A percentile compares a stretch with the other conserved stretches of the same genome.
These are phyloP conservation scores for Trichoderma sp. DNA, from an alignment of 2,329 filamentous ascomycete genomes.

Conservation along the genomic window DNA sequence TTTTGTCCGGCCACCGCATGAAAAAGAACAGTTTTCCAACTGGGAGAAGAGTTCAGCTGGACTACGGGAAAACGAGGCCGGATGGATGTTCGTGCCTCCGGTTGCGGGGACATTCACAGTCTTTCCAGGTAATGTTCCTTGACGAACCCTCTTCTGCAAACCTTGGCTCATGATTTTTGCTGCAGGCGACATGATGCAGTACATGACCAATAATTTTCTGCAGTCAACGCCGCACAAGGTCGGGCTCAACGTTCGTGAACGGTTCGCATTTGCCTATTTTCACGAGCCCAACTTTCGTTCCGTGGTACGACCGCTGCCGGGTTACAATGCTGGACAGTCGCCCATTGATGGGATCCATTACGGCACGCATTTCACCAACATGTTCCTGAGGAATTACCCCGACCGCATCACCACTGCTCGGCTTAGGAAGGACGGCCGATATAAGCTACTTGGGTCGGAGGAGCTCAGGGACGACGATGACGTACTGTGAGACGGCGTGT, in stretches of 20 bases:
- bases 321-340: slow-evolving; percentile 34
- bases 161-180: not conserved
- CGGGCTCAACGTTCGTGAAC: slow-evolving; percentile 45
- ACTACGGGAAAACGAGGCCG: slow-evolving; percentile 41
- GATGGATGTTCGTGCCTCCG: slow-evolving; percentile 49
- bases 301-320: slow-evolving; percentile 41
- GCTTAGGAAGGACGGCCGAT: slow-evolving; percentile 31
- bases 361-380: slow-evolving; percentile 51
- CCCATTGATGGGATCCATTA: slow-evolving; percentile 44
- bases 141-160: not conserved
- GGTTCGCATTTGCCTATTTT: slow-evolving; percentile 50
- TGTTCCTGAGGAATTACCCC: slow-evolving; percentile 49
- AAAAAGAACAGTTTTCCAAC: slow-evolving; percentile 42
- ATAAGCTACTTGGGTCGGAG: slow-evolving; percentile 22
- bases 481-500: not conserved
- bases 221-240: slow-evolving; percentile 50
- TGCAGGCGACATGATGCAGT: slow-evolving; percentile 50
- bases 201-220: slow-evolving; percentile 44
- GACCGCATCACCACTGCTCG: slow-evolving; percentile 43
- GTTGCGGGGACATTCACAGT: slow-evolving; percentile 45
- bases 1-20: slow-evolving; percentile 43
- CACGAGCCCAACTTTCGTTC: slow-evolving; percentile 50
- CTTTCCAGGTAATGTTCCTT: slow-evolving; percentile 40
- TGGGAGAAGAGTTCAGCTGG: slow-evolving; percentile 46
- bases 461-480: slow-evolving; percentile 4